phyloP scores from a whole-genome alignment of 306 rosid species.

The Prinsepia uniflora region DNA sequence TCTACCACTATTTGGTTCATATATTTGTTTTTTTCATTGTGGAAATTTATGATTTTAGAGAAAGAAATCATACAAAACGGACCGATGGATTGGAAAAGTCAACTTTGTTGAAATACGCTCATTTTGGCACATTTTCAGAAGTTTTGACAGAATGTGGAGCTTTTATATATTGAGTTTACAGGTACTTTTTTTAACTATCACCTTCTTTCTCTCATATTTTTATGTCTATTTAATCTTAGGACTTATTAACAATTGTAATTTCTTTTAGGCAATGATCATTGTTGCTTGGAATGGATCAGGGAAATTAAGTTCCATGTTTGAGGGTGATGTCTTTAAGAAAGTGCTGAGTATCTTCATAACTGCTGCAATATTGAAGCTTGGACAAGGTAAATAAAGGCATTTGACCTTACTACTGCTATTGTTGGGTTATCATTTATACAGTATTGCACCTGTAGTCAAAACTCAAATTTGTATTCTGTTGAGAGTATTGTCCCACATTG shows the following conservation, averaged over 20 bases:
- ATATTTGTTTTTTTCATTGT: constrained; percentile 7
- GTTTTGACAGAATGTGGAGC: constrained; percentile 98
- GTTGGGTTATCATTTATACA: constrained; percentile 18
- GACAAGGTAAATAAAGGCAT: constrained; percentile 62
- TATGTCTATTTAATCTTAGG: constrained; percentile 24
- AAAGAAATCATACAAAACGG: constrained; percentile 23
- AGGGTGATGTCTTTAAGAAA: constrained; percentile 74
- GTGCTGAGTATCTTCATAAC: constrained; percentile 91
- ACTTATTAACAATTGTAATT: constrained; percentile 14
- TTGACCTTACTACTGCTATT: constrained; percentile 18
- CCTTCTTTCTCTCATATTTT: too few relatives aligned
- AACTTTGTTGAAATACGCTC: constrained; percentile 93
- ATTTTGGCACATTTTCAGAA: constrained; percentile 88
- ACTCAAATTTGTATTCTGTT: background rate
- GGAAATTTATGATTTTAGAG: constrained; percentile 42
- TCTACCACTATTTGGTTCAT: constrained; percentile 16
- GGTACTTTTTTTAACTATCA: constrained; percentile 40
- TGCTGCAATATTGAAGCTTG: constrained; percentile 92
- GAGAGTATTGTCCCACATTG: too few relatives aligned
- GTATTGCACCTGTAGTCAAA: constrained; percentile 1
- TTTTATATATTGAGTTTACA: constrained; percentile 81
- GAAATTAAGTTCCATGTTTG: constrained; percentile 51
- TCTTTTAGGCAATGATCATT: constrained; percentile 86
- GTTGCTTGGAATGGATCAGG: constrained; percentile 86
- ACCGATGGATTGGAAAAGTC: constrained; percentile 72